Evolutionary conservation across 345 rosid species (phyloP).

Genomic region (Eucalyptus pauciflora): DNA sequence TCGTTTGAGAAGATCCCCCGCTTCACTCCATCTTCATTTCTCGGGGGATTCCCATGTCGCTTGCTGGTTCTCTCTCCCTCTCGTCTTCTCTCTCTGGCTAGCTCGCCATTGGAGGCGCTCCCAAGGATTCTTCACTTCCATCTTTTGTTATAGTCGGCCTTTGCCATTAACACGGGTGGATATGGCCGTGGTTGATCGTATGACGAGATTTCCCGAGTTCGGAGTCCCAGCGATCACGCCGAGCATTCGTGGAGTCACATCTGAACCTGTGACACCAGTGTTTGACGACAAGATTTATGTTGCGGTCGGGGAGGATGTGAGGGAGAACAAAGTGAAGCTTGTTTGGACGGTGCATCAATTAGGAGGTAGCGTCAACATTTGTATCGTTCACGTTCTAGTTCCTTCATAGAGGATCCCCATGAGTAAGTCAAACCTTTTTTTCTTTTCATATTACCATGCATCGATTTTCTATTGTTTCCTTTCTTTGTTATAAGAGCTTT

Average conservation of each 20-base stretch:
- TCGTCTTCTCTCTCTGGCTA: not conserved
- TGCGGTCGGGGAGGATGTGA: conserved; percentile 47
- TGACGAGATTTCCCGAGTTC: conserved; percentile 12
- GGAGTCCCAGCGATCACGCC: conserved; percentile 18
- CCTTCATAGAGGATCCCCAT: not conserved
- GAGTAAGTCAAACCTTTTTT: not conserved
- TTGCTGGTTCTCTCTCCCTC: not conserved
- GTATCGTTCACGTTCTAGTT: not conserved
- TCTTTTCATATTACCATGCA: not conserved
- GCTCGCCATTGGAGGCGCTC: not conserved
- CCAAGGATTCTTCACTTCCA: not conserved
- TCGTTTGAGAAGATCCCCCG: not conserved
- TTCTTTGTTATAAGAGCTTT: too few species aligned
- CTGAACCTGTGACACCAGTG: conserved; percentile 23
- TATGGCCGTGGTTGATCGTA: not conserved
- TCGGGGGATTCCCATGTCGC: not conserved
- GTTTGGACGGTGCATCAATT: conserved; percentile 64
- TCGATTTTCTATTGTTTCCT: not conserved
- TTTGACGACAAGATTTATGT: conserved; percentile 59
- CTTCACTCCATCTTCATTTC: not conserved
- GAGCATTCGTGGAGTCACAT: conserved; percentile 12
- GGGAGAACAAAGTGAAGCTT: conserved; percentile 34
- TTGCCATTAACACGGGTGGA: not conserved
- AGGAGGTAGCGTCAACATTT: conserved; percentile 29
- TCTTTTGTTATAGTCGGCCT: not conserved